Percentiles rank a stretch among this genome's conserved stretches.
Conservation (phyloP, 495 filamentous ascomycete species). For the Hypoxylon crocopeplum region DNA sequence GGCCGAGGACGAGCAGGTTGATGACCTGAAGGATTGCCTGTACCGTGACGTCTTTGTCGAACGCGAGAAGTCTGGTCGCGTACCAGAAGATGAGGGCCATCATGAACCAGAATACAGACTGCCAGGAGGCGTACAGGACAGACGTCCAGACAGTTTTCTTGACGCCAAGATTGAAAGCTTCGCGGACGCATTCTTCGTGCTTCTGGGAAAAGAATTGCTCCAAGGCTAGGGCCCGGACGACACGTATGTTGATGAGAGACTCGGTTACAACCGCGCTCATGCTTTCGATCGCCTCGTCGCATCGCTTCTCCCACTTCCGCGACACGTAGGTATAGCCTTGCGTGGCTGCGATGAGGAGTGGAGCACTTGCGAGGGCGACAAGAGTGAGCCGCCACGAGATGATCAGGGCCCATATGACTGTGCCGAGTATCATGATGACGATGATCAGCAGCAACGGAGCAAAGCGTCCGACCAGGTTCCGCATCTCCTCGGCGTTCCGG, state of each 20-base stretch:
- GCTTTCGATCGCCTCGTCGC: conserved; percentile 63
- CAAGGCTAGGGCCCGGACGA: conserved; percentile 78
- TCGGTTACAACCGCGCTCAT: conserved; percentile 72
- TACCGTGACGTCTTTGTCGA: conserved; percentile 50
- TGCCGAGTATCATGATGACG: conserved; percentile 65
- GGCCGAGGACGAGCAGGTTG: conserved; percentile 82
- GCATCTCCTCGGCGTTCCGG: conserved; percentile 86
- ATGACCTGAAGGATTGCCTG: conserved; percentile 73
- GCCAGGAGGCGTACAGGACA: conserved; percentile 75
- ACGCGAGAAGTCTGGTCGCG: conserved; percentile 67
- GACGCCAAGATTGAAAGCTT: conserved; percentile 61
- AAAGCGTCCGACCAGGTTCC: conserved; percentile 80
- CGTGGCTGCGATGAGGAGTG: conserved; percentile 71
- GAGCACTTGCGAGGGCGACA: conserved; percentile 71
- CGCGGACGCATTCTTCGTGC: conserved; percentile 57
- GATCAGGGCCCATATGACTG: conserved; percentile 75
- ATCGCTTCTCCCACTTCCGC: conserved; percentile 75
- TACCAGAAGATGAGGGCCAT: conserved; percentile 88
- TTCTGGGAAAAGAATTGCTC: conserved; percentile 77
- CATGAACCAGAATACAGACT: conserved; percentile 72
- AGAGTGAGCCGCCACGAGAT: conserved; percentile 85
- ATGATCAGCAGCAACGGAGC: conserved; percentile 71
- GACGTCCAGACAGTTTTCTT: conserved; percentile 69
- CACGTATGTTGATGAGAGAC: conserved; percentile 81
- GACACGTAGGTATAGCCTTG: conserved; percentile 64